These are phyloP conservation scores for Jacaranda copaia DNA, from an alignment of 257 asterid genomes.

Conservation along the genomic window DNA sequence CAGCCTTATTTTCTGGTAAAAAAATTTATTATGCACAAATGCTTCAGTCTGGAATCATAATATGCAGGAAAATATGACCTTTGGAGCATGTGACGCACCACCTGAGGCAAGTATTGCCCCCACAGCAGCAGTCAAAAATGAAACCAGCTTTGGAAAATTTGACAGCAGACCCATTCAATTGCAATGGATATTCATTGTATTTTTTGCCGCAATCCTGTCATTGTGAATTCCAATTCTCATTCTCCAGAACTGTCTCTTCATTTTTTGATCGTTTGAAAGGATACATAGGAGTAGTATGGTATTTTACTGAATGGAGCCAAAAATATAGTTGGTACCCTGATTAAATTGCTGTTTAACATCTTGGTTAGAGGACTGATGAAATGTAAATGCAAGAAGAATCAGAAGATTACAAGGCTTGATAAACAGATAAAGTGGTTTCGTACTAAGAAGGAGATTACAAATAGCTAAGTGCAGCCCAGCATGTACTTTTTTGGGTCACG, in stretches of 20 bases:
- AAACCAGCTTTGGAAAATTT: constrained; percentile 46
- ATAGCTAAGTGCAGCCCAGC: background rate
- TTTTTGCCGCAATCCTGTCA: constrained; percentile 43
- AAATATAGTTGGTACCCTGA: background rate
- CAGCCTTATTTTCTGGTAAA: background rate
- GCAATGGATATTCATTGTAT: constrained; percentile 49
- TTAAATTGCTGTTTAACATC: background rate
- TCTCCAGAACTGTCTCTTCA: constrained; percentile 4
- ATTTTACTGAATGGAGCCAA: background rate
- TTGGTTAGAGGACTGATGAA: constrained; percentile 1
- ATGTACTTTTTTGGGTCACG: no score
- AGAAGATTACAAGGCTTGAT: no score
- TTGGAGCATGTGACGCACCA: constrained; percentile 70
- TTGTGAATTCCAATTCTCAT: constrained; percentile 37
- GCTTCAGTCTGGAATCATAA: background rate
- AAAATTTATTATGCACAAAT: background rate
- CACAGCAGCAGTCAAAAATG: constrained; percentile 37
- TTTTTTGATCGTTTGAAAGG: background rate
- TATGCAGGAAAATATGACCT: constrained; percentile 68
- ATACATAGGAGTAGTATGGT: background rate
- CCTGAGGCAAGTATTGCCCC: constrained; percentile 53
- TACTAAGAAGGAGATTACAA: no score
- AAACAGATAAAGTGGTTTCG: no score
- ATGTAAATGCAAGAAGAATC: constrained; percentile 27
- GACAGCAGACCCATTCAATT: constrained; percentile 41